Percentiles rank a stretch among this genome's conserved stretches.
phyloP scores from a whole-genome alignment of 2,329 filamentous ascomycete species.

The Ophiostoma sp. region DNA sequence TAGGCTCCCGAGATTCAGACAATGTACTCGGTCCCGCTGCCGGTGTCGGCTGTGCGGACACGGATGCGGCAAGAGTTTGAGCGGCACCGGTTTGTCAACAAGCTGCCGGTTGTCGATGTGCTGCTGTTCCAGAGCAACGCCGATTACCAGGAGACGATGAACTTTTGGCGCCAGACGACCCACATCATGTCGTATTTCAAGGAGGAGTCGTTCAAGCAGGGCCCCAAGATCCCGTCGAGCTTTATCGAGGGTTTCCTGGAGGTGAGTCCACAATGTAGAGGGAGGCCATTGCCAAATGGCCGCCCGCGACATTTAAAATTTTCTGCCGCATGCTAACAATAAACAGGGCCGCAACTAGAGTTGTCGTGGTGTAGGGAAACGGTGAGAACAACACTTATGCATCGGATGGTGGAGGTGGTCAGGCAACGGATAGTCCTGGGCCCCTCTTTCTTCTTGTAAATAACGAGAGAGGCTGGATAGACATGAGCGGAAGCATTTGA shows the following conservation, averaged over 20 bases:
- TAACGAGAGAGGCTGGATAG: slow-evolving; percentile 2
- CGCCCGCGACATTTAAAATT: not conserved
- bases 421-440: not conserved
- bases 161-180: slow-evolving; percentile 97
- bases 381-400: slow-evolving; percentile 36
- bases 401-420: not conserved
- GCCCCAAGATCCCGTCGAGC: slow-evolving; percentile 76
- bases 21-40: slow-evolving; percentile 93
- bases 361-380: not conserved
- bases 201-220: slow-evolving; percentile 73
- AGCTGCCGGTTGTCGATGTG: slow-evolving; percentile 84
- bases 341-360: slow-evolving; percentile 58
- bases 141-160: slow-evolving; percentile 98
- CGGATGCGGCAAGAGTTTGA: slow-evolving; percentile 97
- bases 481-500: slow-evolving; percentile 9
- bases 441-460: slow-evolving; percentile 15
- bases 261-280: slow-evolving; percentile 43
- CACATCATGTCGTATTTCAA: slow-evolving; percentile 98
- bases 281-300: no score
- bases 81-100: slow-evolving; percentile 87
- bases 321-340: slow-evolving; percentile 16
- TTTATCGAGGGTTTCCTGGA: slow-evolving; percentile 96
- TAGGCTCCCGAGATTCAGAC: slow-evolving; percentile 95
- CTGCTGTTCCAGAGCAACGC: slow-evolving; percentile 86
- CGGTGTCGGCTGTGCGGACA: slow-evolving; percentile 82